A percentile compares a stretch with the other conserved stretches of the same genome.
Evolutionary conservation across 495 filamentous ascomycete species (phyloP).

Genomic region (Pseudoneurospora amorphoporcata): DNA sequence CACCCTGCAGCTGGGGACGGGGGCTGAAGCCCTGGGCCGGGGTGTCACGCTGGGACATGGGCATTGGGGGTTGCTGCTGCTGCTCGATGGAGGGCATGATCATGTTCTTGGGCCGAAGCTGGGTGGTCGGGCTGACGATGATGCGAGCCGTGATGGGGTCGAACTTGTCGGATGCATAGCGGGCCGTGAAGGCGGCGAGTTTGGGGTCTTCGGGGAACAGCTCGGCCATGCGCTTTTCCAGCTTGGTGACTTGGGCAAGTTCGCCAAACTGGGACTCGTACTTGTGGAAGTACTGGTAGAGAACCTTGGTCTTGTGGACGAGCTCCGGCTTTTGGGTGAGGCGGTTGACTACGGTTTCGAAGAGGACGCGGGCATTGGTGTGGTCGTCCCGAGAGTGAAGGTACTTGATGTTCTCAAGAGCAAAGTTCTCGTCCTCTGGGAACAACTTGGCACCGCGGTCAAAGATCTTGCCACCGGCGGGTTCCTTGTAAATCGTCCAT

Average conservation of each 20-base stretch:
- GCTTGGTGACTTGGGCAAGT: conserved; percentile 71
- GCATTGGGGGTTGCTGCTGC: conserved; percentile 33
- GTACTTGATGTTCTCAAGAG: conserved; percentile 90
- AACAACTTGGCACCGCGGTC: conserved; percentile 88
- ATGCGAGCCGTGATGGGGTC: conserved; percentile 63
- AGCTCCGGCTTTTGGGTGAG: conserved; percentile 63
- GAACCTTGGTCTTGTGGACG: conserved; percentile 63
- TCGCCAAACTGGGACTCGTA: conserved; percentile 95
- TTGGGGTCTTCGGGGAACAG: conserved; percentile 80
- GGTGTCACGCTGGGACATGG: conserved; percentile 28
- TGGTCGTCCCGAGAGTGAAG: conserved; percentile 82
- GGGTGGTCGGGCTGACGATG: conserved; percentile 70
- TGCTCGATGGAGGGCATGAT: conserved; percentile 44
- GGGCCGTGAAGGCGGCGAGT: conserved; percentile 60
- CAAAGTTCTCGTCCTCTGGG: conserved; percentile 82
- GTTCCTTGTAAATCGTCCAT: conserved; percentile 90
- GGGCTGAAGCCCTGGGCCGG: conserved; percentile 30
- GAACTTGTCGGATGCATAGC: conserved; percentile 51
- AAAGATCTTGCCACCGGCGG: conserved; percentile 84
- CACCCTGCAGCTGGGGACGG: conserved; percentile 29
- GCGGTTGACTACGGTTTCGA: conserved; percentile 80
- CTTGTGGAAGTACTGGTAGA: conserved; percentile 83
- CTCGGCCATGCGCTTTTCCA: conserved; percentile 87
- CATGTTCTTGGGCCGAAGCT: conserved; percentile 53
- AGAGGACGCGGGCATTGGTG: conserved; percentile 88